A percentile compares a stretch with the other conserved stretches of the same genome.
phyloP scores from a whole-genome alignment of 371 early-diverging fungal genomes.

The Haplosporangium sp. region DNA sequence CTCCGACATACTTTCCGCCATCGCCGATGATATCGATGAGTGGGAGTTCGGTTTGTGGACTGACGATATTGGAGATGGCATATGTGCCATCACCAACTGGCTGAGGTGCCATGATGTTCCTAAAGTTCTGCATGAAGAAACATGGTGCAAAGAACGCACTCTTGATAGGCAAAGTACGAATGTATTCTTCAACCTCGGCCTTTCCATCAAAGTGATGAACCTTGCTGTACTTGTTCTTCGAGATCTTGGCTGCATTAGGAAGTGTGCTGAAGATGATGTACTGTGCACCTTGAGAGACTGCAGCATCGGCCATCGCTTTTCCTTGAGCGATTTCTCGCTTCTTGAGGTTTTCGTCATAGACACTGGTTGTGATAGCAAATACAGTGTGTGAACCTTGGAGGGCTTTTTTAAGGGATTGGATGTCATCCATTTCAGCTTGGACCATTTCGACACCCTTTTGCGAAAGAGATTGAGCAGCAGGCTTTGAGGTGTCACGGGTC shows the following conservation, averaged over 20 bases:
- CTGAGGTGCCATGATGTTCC: constrained; percentile 1
- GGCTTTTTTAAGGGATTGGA: no score
- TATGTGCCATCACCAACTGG: constrained; percentile 23
- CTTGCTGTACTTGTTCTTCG: not conserved
- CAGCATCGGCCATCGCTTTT: constrained; percentile 2
- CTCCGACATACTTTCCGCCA: constrained; percentile 25
- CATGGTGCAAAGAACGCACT: constrained; percentile 8
- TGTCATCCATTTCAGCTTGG: no score
- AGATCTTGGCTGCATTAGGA: constrained; percentile 5
- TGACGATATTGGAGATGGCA: constrained; percentile 2
- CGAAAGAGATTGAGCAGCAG: constrained; percentile 4
- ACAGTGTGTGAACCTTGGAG: no score
- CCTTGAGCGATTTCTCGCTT: no score
- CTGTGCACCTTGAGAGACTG: constrained; percentile 20
- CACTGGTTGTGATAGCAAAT: no score
- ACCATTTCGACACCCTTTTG: no score
- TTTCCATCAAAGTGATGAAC: constrained; percentile 16
- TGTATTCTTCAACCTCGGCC: constrained; percentile 13
- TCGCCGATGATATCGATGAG: constrained; percentile 7
- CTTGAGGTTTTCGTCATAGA: constrained; percentile 6
- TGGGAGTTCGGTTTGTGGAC: constrained; percentile 2
- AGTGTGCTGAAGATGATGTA: constrained; percentile 23
- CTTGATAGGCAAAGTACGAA: constrained; percentile 18
- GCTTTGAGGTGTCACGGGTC: constrained; percentile 13
- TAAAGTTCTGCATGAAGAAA: constrained; percentile 13